A percentile compares a stretch with the other conserved stretches of the same genome.
Evolutionary conservation across 805 yeast species (phyloP).

Genomic region (Lachancea mirantina): DNA sequence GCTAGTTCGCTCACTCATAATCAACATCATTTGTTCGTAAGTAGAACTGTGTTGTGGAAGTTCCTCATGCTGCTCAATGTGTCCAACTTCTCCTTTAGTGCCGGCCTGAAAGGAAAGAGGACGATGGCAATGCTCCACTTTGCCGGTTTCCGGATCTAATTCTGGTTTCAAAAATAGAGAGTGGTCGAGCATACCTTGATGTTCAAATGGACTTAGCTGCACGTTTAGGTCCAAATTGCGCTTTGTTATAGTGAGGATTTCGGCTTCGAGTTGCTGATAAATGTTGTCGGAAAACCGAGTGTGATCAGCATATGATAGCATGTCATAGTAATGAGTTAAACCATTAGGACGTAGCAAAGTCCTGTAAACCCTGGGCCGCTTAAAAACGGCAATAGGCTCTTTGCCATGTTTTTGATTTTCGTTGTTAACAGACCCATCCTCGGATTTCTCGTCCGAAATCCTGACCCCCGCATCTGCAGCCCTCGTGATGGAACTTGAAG

Average conservation of each 20-base stretch:
- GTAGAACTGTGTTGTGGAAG: conserved; percentile 70
- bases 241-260: conserved; percentile 68
- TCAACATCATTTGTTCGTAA: conserved; percentile 84
- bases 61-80: conserved; percentile 56
- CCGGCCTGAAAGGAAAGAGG: conserved; percentile 32
- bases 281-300: conserved; percentile 71
- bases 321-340: conserved; percentile 73
- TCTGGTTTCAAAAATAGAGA: conserved; percentile 39
- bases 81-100: conserved; percentile 37
- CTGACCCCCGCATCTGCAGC: conserved; percentile 11
- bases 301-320: conserved; percentile 78
- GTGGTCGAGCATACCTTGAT: conserved; percentile 32
- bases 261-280: conserved; percentile 81
- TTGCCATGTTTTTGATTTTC: conserved; percentile 2
- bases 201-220: conserved; percentile 58
- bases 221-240: conserved; percentile 71
- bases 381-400: conserved; percentile 16
- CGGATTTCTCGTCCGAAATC: too few species aligned
- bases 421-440: background rate
- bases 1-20: conserved; percentile 44
- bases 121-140: conserved; percentile 34
- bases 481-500: conserved; percentile 8
- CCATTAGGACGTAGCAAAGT: conserved; percentile 77
- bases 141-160: conserved; percentile 30
- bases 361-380: conserved; percentile 65